Conservation (phyloP, 177 flowering plant genomes). For the Telopea speciosissima region DNA sequence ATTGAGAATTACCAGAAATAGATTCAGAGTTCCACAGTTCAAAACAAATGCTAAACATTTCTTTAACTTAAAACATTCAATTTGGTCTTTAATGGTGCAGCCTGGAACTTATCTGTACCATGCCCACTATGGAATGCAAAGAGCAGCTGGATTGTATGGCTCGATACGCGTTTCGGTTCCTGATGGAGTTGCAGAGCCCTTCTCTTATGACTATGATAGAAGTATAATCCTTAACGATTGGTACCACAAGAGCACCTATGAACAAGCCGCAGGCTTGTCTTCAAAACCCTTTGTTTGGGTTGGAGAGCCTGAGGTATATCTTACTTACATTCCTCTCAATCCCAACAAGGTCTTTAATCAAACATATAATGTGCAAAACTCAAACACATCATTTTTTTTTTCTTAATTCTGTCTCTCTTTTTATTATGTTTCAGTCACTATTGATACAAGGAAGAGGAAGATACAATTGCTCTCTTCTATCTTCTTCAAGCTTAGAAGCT, state of each 20-base stretch:
- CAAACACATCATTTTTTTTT: not conserved
- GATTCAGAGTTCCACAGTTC: too few species aligned
- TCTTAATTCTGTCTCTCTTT: not conserved
- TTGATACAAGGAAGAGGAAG: slow-evolving; percentile 80
- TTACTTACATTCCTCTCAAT: not conserved
- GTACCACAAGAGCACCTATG: slow-evolving; percentile 72
- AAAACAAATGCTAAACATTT: too few species aligned
- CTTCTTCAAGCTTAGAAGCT: slow-evolving; percentile 13
- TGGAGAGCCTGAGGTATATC: slow-evolving; percentile 74
- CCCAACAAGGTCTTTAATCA: not conserved
- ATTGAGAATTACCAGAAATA: not conserved
- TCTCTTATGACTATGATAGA: slow-evolving; percentile 61
- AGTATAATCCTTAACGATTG: slow-evolving; percentile 77
- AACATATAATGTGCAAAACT: not conserved
- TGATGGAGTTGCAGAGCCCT: slow-evolving; percentile 57
- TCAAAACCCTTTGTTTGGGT: slow-evolving; percentile 77
- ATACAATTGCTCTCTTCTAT: slow-evolving; percentile 47
- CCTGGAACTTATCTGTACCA: slow-evolving; percentile 88
- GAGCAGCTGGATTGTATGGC: slow-evolving; percentile 76
- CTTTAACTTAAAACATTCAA: not conserved
- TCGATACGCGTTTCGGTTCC: slow-evolving; percentile 52
- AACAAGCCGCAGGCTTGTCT: slow-evolving; percentile 62
- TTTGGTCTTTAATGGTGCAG: slow-evolving; percentile 27
- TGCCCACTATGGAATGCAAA: slow-evolving; percentile 91
- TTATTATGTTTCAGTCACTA: slow-evolving; percentile 51